Base-by-base conservation (phyloP, 768 basidiomycete species). In the Lactarius pseudohatsudake region DNA sequence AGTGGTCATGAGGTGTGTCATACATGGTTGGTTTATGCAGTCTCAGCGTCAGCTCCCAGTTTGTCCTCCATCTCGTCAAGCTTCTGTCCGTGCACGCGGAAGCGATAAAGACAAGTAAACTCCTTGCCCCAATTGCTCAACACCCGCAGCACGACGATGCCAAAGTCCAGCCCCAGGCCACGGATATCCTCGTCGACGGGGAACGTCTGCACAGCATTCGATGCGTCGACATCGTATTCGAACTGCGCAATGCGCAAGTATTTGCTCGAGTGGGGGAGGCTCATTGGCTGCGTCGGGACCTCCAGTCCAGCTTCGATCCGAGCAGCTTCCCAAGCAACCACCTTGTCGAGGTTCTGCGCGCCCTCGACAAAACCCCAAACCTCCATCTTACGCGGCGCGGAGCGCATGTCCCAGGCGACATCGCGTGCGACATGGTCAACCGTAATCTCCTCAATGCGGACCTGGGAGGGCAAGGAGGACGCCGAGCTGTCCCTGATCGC, bases 361-460 rank as follows among this genome's bases (percentile, higher is more conserved):
- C 91, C 92, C 69, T 97, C 94, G 40, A 96, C 84, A 70, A 94
- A 76, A 0, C 87, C 95, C 95, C 94, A 96, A 5, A 96, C 84
- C 71, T 97, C 93, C 86, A 98, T 92, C 53, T 89, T 81, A 65
- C 85, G 80, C 53, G 96, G 96, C 1, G 94, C 93, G 47, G 87
- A 87, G 45, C 86, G 81, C 77, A 92, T 81, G 71, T 96, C 92
- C 73, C 86, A 85, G 6, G 94, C 90, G 50, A 94, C 80, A 69
- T 96, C 95, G 66, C 79, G 81, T 26, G 94, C 81, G 15, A 94
- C 86, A 75, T 99, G 96, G 73, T 98, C 96, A 63, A 92, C 83
- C 11, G 93, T 94, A 59, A 99, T 78, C 70, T 87, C 86, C 18
- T 80, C 78, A 50, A 89, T 80, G 54, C 81, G 80, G 9, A 84